Evolutionary conservation across 305 asterid species (phyloP), one percentile per base, ranked within the genome.

Genomic region (Fraxinus velutina): DNA sequence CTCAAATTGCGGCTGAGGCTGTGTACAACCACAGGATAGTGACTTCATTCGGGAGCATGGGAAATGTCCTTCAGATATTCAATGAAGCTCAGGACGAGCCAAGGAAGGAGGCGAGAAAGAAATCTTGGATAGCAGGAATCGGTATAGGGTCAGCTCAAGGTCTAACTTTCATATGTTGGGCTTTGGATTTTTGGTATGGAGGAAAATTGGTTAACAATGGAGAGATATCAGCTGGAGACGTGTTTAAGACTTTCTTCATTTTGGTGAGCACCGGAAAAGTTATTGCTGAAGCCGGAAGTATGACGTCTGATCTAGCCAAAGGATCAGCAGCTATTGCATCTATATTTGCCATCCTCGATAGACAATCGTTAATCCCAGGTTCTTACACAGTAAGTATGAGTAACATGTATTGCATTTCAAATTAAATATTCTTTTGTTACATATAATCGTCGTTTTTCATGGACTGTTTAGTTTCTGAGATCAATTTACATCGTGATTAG

Each of bases 61-160:
- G 62, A 12, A 92, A 90, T 76, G 95, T 94, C 75, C 93, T 94
- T 7, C 79, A 81, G 85, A 90, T 94, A 0, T 94, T 94, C 19
- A 92, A 94, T 32, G 87, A 87, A 70, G 95, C 97, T 77, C 97
- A 94, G 70, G 96, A 94, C 17, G 92, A 90, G 88, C 93, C 97
- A 32, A 89, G 97, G 81, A 91, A 84, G 84, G 95, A 92, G 87
- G 98, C 95, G 0, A 86, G 86, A n/a, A 92, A 89, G 89, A 94
- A 94, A 73, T 86, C 98, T 5, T 92, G 92, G 90, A 87, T 94
- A 1, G 98, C 97, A 0, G 97, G 97, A 42, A 79, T 88, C 0
- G 97, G 97, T 5, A 92, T 92, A 10, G 98, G 97, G 12, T 94
- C 97, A 19, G 98, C 98, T 44, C 98, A 94, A 32, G 96, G 98